Evolutionary conservation across 2,329 filamentous ascomycete genomes (phyloP).

Genomic region (Cladophialophora chaetospira): DNA sequence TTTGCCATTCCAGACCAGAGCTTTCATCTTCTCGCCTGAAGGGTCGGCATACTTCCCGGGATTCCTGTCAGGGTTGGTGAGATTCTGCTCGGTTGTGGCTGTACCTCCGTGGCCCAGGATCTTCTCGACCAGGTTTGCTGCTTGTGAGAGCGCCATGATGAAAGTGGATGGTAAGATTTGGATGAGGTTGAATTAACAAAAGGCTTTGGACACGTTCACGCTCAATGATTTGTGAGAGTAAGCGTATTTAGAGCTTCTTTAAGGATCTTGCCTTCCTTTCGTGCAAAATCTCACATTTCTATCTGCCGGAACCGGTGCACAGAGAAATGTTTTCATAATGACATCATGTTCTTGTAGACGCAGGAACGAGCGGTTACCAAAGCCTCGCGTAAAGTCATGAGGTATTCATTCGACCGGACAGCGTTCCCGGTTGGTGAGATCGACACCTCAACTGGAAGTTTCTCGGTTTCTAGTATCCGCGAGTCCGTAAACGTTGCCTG

Average conservation of each 20-base stretch:
- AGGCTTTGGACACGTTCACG: too few relatives aligned
- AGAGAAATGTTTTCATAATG: slow-evolving; percentile 26
- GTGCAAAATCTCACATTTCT: not conserved
- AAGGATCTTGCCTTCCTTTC: not conserved
- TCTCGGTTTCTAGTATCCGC: too few relatives aligned
- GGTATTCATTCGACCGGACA: slow-evolving; percentile 4
- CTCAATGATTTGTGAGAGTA: too few relatives aligned
- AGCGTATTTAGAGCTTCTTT: too few relatives aligned
- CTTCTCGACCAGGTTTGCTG: slow-evolving; percentile 68
- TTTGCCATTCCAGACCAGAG: slow-evolving; percentile 79
- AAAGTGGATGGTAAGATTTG: not conserved
- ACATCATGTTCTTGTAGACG: slow-evolving; percentile 20
- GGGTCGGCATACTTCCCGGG: slow-evolving; percentile 54
- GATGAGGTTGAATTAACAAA: not conserved
- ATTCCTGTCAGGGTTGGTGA: slow-evolving; percentile 65
- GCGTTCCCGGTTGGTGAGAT: not conserved
- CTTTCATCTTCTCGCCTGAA: slow-evolving; percentile 69
- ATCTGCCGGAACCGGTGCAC: slow-evolving; percentile 1
- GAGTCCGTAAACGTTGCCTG: too few relatives aligned
- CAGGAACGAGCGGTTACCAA: not conserved
- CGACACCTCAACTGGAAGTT: not conserved
- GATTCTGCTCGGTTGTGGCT: slow-evolving; percentile 67
- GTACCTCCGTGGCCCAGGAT: slow-evolving; percentile 67
- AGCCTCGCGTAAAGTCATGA: slow-evolving; percentile 1
- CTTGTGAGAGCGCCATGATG: slow-evolving; percentile 64